Evolutionary conservation across 345 rosid genomes (phyloP).

Genomic region (Eucalyptus curtisii): DNA sequence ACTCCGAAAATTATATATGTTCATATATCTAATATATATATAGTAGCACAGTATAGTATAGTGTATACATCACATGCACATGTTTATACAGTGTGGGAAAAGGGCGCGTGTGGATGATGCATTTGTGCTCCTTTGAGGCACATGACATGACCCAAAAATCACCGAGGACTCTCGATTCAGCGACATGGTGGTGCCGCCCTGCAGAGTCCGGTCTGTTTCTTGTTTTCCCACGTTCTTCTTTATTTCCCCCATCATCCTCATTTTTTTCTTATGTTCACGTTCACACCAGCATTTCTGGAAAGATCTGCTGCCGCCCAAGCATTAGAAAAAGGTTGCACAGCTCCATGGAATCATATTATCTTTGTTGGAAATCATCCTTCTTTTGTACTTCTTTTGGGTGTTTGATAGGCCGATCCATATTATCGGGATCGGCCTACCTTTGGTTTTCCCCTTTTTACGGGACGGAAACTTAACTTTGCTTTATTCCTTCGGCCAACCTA

Average conservation of each 20-base stretch:
- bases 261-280: not conserved
- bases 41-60: not conserved
- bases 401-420: not conserved
- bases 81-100: not conserved
- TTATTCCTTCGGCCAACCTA: not conserved
- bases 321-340: not conserved
- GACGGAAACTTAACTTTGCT: not conserved
- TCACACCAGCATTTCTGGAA: not conserved
- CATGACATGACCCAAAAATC: not conserved
- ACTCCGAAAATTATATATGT: not conserved
- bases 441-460: not conserved
- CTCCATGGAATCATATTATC: not conserved
- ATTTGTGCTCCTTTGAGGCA: not conserved
- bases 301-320: not conserved
- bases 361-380: not conserved
- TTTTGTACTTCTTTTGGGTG: not conserved
- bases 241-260: not conserved
- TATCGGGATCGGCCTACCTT: not conserved
- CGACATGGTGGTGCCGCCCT: not conserved
- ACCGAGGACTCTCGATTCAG: not conserved
- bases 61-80: not conserved
- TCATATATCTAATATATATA: not conserved
- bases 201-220: not conserved
- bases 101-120: not conserved
- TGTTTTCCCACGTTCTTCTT: not conserved